Percentiles rank a stretch among this genome's conserved stretches.
Conservation (phyloP, 1,284 basidiomycete species). For the Stereum hirsutum region DNA sequence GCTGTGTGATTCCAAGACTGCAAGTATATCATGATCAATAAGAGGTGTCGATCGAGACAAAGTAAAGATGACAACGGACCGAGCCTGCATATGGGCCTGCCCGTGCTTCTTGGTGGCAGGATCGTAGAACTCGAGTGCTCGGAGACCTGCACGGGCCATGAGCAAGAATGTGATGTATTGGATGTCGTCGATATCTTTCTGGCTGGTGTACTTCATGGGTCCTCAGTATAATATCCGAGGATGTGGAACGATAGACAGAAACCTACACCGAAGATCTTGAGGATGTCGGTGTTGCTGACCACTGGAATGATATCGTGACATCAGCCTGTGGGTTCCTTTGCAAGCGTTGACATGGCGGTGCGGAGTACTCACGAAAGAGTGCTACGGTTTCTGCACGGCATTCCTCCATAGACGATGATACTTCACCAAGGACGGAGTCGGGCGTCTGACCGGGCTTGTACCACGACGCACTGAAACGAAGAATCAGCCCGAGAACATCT, state of each 20-base stretch:
- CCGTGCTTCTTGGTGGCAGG: conserved; percentile 74
- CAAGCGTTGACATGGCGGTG: not conserved
- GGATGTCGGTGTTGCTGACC: conserved; percentile 59
- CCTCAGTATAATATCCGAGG: not conserved
- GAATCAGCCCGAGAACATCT: not conserved
- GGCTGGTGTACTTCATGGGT: conserved; percentile 46
- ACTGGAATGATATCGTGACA: conserved; percentile 30
- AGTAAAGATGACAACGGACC: conserved; percentile 37
- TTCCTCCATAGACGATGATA: conserved; percentile 83
- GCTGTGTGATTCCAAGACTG: conserved; percentile 74
- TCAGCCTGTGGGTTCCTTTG: conserved; percentile 2
- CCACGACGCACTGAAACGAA: conserved; percentile 52
- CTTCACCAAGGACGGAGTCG: conserved; percentile 71
- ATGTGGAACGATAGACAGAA: not conserved
- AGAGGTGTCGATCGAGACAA: not conserved
- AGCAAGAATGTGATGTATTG: conserved; percentile 75
- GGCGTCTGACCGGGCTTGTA: conserved; percentile 79
- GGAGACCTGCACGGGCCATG: conserved; percentile 78
- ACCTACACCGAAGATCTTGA: conserved; percentile 67
- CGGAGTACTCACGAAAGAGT: conserved; percentile 48
- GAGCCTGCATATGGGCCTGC: conserved; percentile 89
- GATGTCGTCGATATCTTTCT: conserved; percentile 66
- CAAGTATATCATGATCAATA: not conserved
- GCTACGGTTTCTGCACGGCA: conserved; percentile 81
- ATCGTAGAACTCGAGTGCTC: conserved; percentile 78